phyloP scores from a whole-genome alignment of 2,329 filamentous ascomycete species.

The Pestalotiopsis sp. region DNA sequence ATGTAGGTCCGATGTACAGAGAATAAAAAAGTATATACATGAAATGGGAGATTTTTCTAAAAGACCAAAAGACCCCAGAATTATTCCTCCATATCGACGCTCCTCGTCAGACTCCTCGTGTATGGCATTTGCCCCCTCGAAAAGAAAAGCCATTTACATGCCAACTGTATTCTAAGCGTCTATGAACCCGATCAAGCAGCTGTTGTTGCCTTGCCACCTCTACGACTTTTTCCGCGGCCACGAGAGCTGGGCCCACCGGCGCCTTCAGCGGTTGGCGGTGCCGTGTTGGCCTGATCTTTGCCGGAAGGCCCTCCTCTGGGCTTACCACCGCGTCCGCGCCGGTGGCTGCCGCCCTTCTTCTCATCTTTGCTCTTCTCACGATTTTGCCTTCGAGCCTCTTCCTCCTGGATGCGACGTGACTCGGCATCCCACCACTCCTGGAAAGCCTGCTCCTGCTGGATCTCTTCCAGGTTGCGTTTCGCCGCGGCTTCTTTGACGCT shows the following conservation, averaged over 20 bases:
- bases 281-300: not conserved
- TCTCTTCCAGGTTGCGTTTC: conserved; percentile 89
- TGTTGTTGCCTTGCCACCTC: conserved; percentile 5
- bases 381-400: conserved; percentile 49
- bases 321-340: conserved; percentile 24
- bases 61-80: no score
- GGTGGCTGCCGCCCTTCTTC: conserved; percentile 25
- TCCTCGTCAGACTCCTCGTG: not conserved
- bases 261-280: not conserved
- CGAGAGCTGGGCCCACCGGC: not conserved
- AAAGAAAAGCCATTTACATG: not conserved
- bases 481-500: conserved; percentile 81
- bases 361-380: conserved; percentile 47
- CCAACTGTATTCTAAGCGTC: not conserved
- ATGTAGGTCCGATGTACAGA: no score
- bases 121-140: not conserved
- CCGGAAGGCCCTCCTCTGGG: conserved; percentile 17
- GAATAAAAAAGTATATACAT: no score
- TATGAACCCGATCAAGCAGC: not conserved
- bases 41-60: no score
- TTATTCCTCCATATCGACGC: no score
- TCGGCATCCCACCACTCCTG: conserved; percentile 96
- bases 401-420: conserved; percentile 70
- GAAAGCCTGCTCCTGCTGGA: conserved; percentile 96
- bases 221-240: conserved; percentile 6